phyloP scores from a whole-genome alignment of 805 yeast species.

The Nakazawaea wyomingensis region DNA sequence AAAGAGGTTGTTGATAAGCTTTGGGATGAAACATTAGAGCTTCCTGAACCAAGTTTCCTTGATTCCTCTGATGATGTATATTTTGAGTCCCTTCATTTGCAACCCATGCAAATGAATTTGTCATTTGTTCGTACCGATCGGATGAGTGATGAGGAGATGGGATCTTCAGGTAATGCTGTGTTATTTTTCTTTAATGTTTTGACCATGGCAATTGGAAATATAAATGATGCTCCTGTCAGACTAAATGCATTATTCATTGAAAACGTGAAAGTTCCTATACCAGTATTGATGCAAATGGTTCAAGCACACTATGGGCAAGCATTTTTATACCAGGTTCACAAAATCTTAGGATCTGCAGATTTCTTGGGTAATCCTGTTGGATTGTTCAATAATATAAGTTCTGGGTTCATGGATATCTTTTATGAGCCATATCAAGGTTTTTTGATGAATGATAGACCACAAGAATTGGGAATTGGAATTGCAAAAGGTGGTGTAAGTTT shows the following conservation, averaged over 20 bases:
- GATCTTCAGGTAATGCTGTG: constrained; percentile 55
- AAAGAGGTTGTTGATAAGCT: constrained; percentile 30
- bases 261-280: constrained; percentile 82
- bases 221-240: constrained; percentile 93
- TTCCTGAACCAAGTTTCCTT: constrained; percentile 65
- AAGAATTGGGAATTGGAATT: constrained; percentile 88
- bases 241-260: constrained; percentile 84
- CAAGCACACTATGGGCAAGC: constrained; percentile 89
- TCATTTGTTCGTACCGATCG: constrained; percentile 90
- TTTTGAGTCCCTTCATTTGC: constrained; percentile 88
- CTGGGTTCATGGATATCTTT: constrained; percentile 94
- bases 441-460: constrained; percentile 90
- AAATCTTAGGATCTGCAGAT: constrained; percentile 93
- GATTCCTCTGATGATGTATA: constrained; percentile 69
- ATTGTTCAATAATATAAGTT: constrained; percentile 82
- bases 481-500: constrained; percentile 97
- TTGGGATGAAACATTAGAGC: constrained; percentile 55
- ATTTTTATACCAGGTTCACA: constrained; percentile 85
- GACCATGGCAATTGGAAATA: constrained; percentile 96
- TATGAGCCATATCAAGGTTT: constrained; percentile 98
- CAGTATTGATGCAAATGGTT: constrained; percentile 63
- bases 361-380: constrained; percentile 97
- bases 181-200: constrained; percentile 77
- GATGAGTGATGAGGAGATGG: constrained; percentile 56
- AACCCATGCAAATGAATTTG: constrained; percentile 82